Conservation (phyloP, 768 basidiomycete genomes). For the Agrocybe chaxingu region DNA sequence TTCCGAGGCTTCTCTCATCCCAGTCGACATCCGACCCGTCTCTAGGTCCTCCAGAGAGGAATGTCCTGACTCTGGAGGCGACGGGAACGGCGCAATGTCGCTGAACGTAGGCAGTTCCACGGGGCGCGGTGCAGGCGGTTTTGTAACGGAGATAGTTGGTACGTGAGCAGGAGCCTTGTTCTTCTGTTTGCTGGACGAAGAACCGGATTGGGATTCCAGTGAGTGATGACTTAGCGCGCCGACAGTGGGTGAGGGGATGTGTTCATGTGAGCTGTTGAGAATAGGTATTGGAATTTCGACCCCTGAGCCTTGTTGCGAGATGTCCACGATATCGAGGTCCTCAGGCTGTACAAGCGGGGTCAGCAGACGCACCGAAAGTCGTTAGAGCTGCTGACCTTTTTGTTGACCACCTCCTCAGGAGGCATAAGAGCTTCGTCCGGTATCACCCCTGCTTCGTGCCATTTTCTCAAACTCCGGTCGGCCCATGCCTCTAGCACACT, state of each 20-base stretch:
- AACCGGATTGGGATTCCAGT: slow-evolving; percentile 12
- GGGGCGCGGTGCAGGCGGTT: slow-evolving; percentile 68
- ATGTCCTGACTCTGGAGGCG: slow-evolving; percentile 43
- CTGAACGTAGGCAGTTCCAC: slow-evolving; percentile 64
- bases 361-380: neutral
- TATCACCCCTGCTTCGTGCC: slow-evolving; percentile 79
- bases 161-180: slow-evolving; percentile 22
- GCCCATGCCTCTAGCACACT: slow-evolving; percentile 92
- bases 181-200: slow-evolving; percentile 9
- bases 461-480: slow-evolving; percentile 81
- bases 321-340: slow-evolving; percentile 41
- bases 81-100: slow-evolving; percentile 48
- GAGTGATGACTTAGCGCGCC: slow-evolving; percentile 17
- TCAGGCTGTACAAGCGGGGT: slow-evolving; percentile 12
- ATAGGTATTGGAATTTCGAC: slow-evolving; percentile 65
- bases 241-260: slow-evolving; percentile 29
- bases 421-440: slow-evolving; percentile 41
- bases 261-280: slow-evolving; percentile 37
- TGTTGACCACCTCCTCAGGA: slow-evolving; percentile 43
- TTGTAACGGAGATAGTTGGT: slow-evolving; percentile 63
- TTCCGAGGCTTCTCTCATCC: slow-evolving; percentile 31
- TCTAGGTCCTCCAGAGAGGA: slow-evolving; percentile 47
- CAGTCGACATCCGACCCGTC: slow-evolving; percentile 35
- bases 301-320: slow-evolving; percentile 38
- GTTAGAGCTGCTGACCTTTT: slow-evolving; percentile 23